Conservation (phyloP, 176 grass and related monocot species). For the Zoysia pacifica region DNA sequence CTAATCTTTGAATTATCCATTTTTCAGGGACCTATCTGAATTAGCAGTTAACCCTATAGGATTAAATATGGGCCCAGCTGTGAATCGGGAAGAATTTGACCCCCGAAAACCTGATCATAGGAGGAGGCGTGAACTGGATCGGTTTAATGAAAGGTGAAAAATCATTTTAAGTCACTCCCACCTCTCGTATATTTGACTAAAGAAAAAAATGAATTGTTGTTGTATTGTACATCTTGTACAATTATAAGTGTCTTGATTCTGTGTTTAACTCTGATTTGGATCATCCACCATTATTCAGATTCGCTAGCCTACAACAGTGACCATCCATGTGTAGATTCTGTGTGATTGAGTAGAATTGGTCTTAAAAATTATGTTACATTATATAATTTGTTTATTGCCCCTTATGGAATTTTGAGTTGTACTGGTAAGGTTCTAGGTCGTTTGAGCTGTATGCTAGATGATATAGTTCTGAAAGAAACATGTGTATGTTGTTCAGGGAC, state of each 20-base stretch:
- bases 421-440: neutral
- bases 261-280: neutral
- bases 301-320: neutral
- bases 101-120: conserved; percentile 64
- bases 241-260: neutral
- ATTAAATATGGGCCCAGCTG: conserved; percentile 74
- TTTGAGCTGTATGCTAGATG: conserved; percentile 7
- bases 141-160: conserved; percentile 71
- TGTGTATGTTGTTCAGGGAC: neutral
- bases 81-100: conserved; percentile 71
- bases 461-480: conserved; percentile 11
- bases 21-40: conserved; percentile 87
- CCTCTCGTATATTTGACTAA: neutral
- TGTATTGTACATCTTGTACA: neutral
- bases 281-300: neutral
- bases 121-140: conserved; percentile 60
- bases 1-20: conserved; percentile 27
- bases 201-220: neutral
- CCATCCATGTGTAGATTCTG: neutral
- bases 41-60: conserved; percentile 73
- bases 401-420: neutral
- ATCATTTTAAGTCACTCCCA: neutral
- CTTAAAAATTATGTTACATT: neutral
- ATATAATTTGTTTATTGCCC: neutral
- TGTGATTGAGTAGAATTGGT: neutral